Conservation (phyloP, 2,329 filamentous ascomycete species). For the Chalaropsis ovoidea region DNA sequence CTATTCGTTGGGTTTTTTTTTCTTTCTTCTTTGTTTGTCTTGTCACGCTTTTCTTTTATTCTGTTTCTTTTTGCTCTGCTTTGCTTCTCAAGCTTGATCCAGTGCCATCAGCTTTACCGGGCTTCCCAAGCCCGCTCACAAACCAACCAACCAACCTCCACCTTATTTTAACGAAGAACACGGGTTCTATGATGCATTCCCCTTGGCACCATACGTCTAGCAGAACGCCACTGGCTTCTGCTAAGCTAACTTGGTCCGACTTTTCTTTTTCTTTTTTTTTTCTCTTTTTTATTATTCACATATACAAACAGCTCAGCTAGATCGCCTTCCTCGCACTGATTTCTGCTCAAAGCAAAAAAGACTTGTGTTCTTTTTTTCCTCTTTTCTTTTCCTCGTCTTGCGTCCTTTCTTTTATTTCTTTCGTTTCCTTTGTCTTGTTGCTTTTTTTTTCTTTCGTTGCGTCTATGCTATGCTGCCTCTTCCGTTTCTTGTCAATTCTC, state of each 20-base stretch:
- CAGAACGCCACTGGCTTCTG: not conserved
- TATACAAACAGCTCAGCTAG: slow-evolving; percentile 9
- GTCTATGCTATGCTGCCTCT: slow-evolving; percentile 24
- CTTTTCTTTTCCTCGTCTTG: not conserved
- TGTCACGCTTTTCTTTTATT: not conserved
- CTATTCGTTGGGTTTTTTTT: not conserved
- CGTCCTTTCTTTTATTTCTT: slow-evolving; percentile 23
- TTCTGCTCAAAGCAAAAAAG: slow-evolving; percentile 1
- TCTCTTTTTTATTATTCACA: not conserved
- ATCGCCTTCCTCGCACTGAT: slow-evolving; percentile 3
- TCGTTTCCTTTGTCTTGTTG: slow-evolving; percentile 24
- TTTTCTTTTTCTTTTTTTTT: slow-evolving; percentile 17
- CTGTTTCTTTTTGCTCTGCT: slow-evolving; percentile 4
- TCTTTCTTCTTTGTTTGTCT: not conserved
- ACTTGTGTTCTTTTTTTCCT: slow-evolving; percentile 8
- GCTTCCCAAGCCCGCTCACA: not conserved
- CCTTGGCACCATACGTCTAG: not conserved
- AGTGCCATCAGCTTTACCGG: not conserved
- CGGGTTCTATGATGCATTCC: slow-evolving; percentile 11
- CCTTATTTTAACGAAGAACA: slow-evolving; percentile 14
- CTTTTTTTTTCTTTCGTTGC: slow-evolving; percentile 26
- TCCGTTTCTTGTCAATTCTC: too few relatives aligned
- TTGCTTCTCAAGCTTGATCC: not conserved
- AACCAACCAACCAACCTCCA: not conserved
- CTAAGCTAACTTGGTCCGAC: not conserved